Percentiles rank a stretch among this genome's conserved stretches.
Evolutionary conservation across 352 stramenopile genomes (phyloP).

Genomic region (Blastocystis sp.): DNA sequence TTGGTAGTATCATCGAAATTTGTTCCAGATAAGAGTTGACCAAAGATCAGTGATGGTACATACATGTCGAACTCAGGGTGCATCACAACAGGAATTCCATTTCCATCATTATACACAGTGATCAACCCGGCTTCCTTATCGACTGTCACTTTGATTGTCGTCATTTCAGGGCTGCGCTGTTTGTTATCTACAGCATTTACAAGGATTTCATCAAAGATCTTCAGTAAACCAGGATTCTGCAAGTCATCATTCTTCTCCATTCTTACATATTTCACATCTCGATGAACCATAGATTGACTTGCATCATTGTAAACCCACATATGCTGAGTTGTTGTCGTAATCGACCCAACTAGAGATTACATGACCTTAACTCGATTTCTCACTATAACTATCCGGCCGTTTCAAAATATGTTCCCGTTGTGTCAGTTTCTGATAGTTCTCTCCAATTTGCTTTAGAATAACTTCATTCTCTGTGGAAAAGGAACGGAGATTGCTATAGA

Average conservation of each 20-base stretch:
- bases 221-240: slow-evolving; percentile 81
- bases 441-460: slow-evolving; percentile 66
- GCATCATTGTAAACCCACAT: slow-evolving; percentile 91
- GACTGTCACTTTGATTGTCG: slow-evolving; percentile 85
- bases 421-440: slow-evolving; percentile 94
- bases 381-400: slow-evolving; percentile 93
- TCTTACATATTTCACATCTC: slow-evolving; percentile 78
- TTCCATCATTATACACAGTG: slow-evolving; percentile 89
- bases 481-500: neutral
- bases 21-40: slow-evolving; percentile 88
- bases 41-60: slow-evolving; percentile 92
- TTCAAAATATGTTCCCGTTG: slow-evolving; percentile 96
- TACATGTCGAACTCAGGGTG: slow-evolving; percentile 93
- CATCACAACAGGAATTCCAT: slow-evolving; percentile 86
- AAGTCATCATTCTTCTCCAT: neutral
- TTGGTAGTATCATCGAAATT: slow-evolving; percentile 96
- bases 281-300: slow-evolving; percentile 81
- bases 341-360: slow-evolving; percentile 77
- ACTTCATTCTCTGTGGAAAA: neutral
- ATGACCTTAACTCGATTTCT: slow-evolving; percentile 53
- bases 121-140: slow-evolving; percentile 82
- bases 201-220: slow-evolving; percentile 99
- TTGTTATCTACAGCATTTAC: slow-evolving; percentile 99
- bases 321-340: slow-evolving; percentile 81
- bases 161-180: slow-evolving; percentile 89